Evolutionary conservation across 2,329 filamentous ascomycete species (phyloP).

Genomic region (Monosporascus sp.): DNA sequence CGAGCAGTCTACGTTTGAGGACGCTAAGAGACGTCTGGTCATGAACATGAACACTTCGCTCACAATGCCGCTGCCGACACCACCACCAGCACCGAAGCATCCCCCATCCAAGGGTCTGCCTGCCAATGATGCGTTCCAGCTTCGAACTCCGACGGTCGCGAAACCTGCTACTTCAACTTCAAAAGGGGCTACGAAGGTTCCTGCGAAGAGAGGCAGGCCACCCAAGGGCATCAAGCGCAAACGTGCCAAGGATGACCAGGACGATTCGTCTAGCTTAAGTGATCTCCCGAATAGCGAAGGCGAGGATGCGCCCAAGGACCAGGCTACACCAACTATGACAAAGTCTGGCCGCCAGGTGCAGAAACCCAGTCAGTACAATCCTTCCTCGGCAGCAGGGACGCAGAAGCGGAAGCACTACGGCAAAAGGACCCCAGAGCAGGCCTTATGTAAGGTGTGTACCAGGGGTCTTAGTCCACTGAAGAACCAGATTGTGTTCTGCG

Average conservation of each 20-base stretch:
- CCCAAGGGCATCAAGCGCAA: constrained; percentile 28
- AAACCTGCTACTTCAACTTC: constrained; percentile 1
- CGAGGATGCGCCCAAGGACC: constrained; percentile 20
- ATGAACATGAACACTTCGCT: constrained; percentile 35
- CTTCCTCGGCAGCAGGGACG: constrained; percentile 37
- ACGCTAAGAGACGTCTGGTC: constrained; percentile 33
- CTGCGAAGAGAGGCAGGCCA: constrained; percentile 9
- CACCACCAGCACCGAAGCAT: background rate
- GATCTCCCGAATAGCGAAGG: constrained; percentile 23
- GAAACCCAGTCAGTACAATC: constrained; percentile 59
- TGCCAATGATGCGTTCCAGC: constrained; percentile 18
- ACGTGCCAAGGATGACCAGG: constrained; percentile 22
- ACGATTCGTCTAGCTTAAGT: constrained; percentile 19
- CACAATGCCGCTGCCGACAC: constrained; percentile 30
- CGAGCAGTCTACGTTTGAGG: constrained; percentile 30
- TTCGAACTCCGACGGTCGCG: constrained; percentile 14
- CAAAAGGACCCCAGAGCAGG: constrained; percentile 55
- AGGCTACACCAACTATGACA: constrained; percentile 58
- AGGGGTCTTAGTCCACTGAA: constrained; percentile 64
- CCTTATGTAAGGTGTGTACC: constrained; percentile 66
- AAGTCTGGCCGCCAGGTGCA: constrained; percentile 70
- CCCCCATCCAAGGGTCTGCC: constrained; percentile 4
- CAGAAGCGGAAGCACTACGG: constrained; percentile 39
- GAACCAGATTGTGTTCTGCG: constrained; percentile 83
- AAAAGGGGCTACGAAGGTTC: constrained; percentile 10